Conservation (phyloP, 1,139 yeast genomes). For the Schwanniomyces etchellsii region DNA sequence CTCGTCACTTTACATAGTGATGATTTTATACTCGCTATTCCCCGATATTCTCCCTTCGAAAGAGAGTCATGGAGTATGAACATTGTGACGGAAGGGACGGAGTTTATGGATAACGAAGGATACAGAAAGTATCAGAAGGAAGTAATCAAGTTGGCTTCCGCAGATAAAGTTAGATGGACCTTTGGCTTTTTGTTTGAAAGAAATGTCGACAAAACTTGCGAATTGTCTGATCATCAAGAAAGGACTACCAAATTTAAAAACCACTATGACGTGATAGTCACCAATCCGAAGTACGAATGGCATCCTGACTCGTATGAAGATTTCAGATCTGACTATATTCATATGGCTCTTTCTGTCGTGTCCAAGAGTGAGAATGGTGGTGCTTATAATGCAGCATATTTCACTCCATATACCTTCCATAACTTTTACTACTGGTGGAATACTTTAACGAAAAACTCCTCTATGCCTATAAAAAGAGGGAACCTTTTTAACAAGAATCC, state of each 20-base stretch:
- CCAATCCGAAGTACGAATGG: conserved; percentile 33
- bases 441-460: conserved; percentile 60
- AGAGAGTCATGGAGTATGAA: conserved; percentile 33
- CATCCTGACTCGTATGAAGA: conserved; percentile 72
- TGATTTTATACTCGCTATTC: conserved; percentile 64
- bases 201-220: conserved; percentile 16
- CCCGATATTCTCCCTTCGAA: conserved; percentile 39
- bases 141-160: conserved; percentile 34
- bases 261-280: conserved; percentile 39
- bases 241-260: conserved; percentile 30
- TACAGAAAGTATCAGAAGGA: conserved; percentile 32
- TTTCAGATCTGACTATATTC: conserved; percentile 74
- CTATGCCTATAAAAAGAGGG: conserved; percentile 76
- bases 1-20: conserved; percentile 62
- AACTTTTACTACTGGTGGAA: conserved; percentile 86
- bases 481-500: conserved; percentile 41
- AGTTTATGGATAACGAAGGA: conserved; percentile 21
- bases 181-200: conserved; percentile 40
- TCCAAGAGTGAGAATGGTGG: conserved; percentile 28
- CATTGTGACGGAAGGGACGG: conserved; percentile 5
- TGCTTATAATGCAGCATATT: conserved; percentile 65
- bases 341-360: conserved; percentile 57
- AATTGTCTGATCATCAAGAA: conserved; percentile 26
- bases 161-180: conserved; percentile 37
- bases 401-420: conserved; percentile 62